Evolutionary conservation across 148 eudicot genomes (phyloP).

Genomic region (Chenopodium suecicum): DNA sequence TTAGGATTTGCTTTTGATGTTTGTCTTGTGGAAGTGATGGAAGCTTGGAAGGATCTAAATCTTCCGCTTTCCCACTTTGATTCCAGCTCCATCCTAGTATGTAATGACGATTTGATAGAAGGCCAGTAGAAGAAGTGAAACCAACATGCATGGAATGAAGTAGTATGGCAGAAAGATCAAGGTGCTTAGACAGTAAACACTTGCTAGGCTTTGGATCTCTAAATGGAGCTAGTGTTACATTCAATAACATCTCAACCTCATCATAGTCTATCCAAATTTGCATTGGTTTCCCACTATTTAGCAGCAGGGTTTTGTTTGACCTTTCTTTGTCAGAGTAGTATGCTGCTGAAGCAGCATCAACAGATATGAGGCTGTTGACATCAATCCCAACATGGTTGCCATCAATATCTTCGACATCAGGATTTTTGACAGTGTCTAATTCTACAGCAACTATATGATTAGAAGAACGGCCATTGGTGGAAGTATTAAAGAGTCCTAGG

Average conservation of each 20-base stretch:
- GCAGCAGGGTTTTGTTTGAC: slow-evolving; percentile 13
- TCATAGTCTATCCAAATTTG: slow-evolving; percentile 35
- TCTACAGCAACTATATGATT: slow-evolving; percentile 36
- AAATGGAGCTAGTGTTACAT: slow-evolving; percentile 31
- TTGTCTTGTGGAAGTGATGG: slow-evolving; percentile 19
- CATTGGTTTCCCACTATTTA: slow-evolving; percentile 30
- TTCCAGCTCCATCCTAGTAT: slow-evolving; percentile 37
- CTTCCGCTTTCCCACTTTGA: slow-evolving; percentile 25
- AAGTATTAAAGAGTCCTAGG: slow-evolving; percentile 27
- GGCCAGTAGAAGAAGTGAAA: slow-evolving; percentile 31
- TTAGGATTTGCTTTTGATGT: neutral
- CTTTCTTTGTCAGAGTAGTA: slow-evolving; percentile 18
- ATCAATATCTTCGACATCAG: slow-evolving; percentile 25
- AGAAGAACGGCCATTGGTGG: slow-evolving; percentile 23
- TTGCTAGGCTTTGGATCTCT: slow-evolving; percentile 18
- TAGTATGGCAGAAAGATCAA: slow-evolving; percentile 27
- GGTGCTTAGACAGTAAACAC: slow-evolving; percentile 19
- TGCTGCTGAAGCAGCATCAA: slow-evolving; percentile 25
- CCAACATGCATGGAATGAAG: slow-evolving; percentile 28
- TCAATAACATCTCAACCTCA: slow-evolving; percentile 19
- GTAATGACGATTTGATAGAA: slow-evolving; percentile 30
- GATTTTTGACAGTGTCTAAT: slow-evolving; percentile 30
- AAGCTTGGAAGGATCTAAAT: slow-evolving; percentile 25
- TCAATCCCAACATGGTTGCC: slow-evolving; percentile 42
- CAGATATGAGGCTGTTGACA: slow-evolving; percentile 25